Evolutionary conservation across 495 filamentous ascomycete species (phyloP).

Genomic region (Xanthoparmelia taractica): DNA sequence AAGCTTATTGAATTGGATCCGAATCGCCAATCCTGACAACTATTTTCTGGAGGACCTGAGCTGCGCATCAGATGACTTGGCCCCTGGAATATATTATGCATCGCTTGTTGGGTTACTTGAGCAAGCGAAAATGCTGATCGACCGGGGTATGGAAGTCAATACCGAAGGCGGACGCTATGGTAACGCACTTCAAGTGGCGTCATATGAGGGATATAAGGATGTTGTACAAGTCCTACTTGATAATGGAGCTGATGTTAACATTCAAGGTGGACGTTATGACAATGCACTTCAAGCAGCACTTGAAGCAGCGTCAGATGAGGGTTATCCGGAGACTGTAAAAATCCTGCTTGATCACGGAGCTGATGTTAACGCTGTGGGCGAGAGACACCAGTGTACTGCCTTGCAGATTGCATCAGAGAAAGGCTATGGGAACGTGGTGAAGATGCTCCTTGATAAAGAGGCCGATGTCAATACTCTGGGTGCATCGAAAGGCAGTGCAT

Average conservation of each 20-base stretch:
- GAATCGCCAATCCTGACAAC: background rate
- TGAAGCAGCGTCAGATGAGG: background rate
- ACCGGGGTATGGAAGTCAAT: background rate
- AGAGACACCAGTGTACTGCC: background rate
- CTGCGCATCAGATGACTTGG: background rate
- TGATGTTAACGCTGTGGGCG: background rate
- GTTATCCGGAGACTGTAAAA: background rate
- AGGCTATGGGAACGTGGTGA: constrained; percentile 23
- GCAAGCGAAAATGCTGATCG: background rate
- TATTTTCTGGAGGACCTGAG: too few species aligned
- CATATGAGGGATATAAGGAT: background rate
- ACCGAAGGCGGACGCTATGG: background rate
- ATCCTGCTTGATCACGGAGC: background rate
- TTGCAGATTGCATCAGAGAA: constrained; percentile 21
- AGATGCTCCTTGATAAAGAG: constrained; percentile 23
- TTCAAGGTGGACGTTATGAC: background rate
- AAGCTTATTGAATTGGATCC: background rate
- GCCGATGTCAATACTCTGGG: constrained; percentile 1
- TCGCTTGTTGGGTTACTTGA: background rate
- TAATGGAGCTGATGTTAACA: background rate
- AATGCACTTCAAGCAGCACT: background rate
- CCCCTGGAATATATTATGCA: background rate
- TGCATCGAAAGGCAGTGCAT: background rate
- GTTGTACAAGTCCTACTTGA: background rate
- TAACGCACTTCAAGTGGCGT: background rate